Percentiles rank a stretch among this genome's conserved stretches.
phyloP scores from a whole-genome alignment of 306 rosid species.

The Sophora flavescens region DNA sequence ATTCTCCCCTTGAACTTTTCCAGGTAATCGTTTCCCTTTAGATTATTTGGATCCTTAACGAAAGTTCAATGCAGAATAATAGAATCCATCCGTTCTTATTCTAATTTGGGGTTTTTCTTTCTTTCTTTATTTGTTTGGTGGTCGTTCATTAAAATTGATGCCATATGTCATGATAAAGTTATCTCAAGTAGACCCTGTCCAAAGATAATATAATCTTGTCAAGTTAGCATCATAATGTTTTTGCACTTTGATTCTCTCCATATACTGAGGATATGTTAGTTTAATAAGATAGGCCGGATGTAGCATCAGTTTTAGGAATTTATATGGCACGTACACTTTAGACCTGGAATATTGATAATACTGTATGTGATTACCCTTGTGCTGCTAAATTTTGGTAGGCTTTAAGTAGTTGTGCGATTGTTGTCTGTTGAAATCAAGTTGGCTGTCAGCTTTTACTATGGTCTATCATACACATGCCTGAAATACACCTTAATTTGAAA shows the following conservation, averaged over 20 bases:
- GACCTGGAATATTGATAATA: not conserved
- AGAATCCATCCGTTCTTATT: conserved; percentile 10
- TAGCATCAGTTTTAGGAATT: not conserved
- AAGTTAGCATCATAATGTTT: conserved; percentile 1
- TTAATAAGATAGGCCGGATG: not conserved
- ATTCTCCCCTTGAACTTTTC: conserved; percentile 86
- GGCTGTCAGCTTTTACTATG: conserved; percentile 5
- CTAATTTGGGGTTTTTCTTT: not conserved
- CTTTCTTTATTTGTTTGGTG: not conserved
- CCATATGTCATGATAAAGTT: not conserved
- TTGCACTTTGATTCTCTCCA: conserved; percentile 9
- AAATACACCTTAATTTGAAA: conserved; percentile 15
- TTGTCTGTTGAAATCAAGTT: not conserved
- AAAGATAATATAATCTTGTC: not conserved
- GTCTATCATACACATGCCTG: not conserved
- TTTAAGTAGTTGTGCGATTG: not conserved
- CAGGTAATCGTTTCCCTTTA: conserved; percentile 58
- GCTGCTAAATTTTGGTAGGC: not conserved
- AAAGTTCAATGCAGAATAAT: conserved; percentile 22
- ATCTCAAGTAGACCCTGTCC: conserved; percentile 5
- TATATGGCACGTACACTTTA: too few species aligned
- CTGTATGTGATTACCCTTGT: not conserved
- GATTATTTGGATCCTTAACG: conserved; percentile 13
- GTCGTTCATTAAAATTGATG: conserved; percentile 30
- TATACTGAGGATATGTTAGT: not conserved